Base-by-base conservation (phyloP, 2,329 filamentous ascomycete genomes). In the Lomentospora prolificans region DNA sequence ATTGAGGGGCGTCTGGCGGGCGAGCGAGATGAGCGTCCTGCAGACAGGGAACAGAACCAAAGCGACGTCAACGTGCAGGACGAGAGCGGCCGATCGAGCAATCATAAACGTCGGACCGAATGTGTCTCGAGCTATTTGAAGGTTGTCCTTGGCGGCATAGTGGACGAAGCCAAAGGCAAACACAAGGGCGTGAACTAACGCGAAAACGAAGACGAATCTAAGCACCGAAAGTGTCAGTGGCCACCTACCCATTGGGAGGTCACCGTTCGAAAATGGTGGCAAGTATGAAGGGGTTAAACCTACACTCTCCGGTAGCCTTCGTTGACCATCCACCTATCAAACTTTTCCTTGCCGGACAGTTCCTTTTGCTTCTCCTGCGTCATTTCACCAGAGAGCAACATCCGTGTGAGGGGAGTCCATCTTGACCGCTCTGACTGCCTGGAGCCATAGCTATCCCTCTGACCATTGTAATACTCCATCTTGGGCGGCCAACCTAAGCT, bases 271-370 rank as follows among this genome's bases (percentile, higher is more conserved):
- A 33, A 33, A 33, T 33, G 30, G 12, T 33, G 30, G 48, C 54
- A 48, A 28, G 14, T 19, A 33, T 33, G 9, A 28, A 17, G 17
- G 24, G 51, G 19, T 10, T 27, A 8, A 30, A 79, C 85, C 57
- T 76, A 90, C 82, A 92, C 78, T 81, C 87, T 78, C 67, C 87
- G 79, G 68, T 90, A 90, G 58, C 89, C 89, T 67, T 92, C 89
- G 67, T 92, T 92, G 59, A 92, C 86, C 88, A 94, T 91, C 89
- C 89, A 94, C 61, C 84, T 77, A 69, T 91, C 86, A 65, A 92
- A 86, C 67, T 81, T 86, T 68, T 92, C 86, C 65, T 81, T 79
- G 60, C 80, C 70, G 24, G 81, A 82, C 62, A 92, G 73, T 57
- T 84, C 79, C 66, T 83, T 84, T 61, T 86, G 84, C 64, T 75